Percentiles rank a stretch among this genome's conserved stretches.
These are phyloP conservation scores for Stentor roeselii DNA, from an alignment of 73 alveolate species.

Conservation along the genomic window DNA sequence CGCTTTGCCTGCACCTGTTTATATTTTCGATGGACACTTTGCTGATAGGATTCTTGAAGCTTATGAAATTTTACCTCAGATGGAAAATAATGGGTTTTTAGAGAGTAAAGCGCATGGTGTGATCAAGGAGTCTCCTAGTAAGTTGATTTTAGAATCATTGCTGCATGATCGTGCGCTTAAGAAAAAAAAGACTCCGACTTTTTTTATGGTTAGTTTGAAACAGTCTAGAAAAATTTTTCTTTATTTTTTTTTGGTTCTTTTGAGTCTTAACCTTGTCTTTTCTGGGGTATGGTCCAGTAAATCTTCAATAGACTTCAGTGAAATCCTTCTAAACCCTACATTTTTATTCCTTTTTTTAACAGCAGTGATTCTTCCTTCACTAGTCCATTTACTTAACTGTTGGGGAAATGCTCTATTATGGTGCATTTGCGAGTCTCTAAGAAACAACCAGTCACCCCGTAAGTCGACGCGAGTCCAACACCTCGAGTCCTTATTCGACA, in stretches of 20 bases:
- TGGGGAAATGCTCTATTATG: conserved; percentile 23
- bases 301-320: neutral
- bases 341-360: neutral
- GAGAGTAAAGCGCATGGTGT: neutral
- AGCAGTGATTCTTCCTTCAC: neutral
- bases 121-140: neutral
- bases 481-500: neutral
- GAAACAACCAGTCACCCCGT: neutral
- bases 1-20: neutral
- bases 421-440: conserved; percentile 4
- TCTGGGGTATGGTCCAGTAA: neutral
- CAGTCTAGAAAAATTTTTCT: neutral
- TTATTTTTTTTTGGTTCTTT: neutral
- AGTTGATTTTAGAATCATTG: neutral
- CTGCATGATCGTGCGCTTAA: conserved; percentile 3
- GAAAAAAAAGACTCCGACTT: conserved; percentile 17
- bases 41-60: neutral
- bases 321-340: neutral
- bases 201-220: neutral
- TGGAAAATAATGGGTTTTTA: neutral
- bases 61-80: neutral
- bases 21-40: conserved; percentile 1
- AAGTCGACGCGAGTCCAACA: neutral
- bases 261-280: neutral
- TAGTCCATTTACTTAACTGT: neutral